phyloP scores from a whole-genome alignment of 768 basidiomycete species.

The Xerocomus potaroensis region DNA sequence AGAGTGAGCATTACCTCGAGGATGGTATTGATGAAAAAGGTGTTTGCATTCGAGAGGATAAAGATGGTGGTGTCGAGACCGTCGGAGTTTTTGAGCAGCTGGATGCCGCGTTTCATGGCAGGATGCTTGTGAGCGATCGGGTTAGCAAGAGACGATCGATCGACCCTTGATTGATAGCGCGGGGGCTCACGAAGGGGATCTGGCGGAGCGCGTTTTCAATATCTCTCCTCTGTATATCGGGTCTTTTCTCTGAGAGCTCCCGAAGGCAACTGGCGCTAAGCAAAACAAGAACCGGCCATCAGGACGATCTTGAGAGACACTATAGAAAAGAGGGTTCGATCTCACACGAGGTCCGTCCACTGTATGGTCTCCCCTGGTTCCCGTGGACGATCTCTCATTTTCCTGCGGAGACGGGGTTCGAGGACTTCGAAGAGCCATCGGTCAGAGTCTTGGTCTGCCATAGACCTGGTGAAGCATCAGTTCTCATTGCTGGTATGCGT shows the following conservation, averaged over 20 bases:
- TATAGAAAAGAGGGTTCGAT: not conserved
- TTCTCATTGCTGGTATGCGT: not conserved
- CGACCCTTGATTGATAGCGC: not conserved
- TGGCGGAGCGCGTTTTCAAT: constrained; percentile 73
- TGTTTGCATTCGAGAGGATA: constrained; percentile 92
- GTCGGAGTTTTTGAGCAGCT: constrained; percentile 58
- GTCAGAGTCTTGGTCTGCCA: constrained; percentile 95
- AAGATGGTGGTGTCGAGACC: constrained; percentile 71
- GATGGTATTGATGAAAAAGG: constrained; percentile 87
- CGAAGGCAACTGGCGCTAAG: constrained; percentile 62
- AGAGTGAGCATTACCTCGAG: constrained; percentile 51
- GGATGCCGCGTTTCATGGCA: constrained; percentile 92
- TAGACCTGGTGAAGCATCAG: constrained; percentile 51
- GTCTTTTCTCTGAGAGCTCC: constrained; percentile 54
- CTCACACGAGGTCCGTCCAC: constrained; percentile 96
- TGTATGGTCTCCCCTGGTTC: constrained; percentile 56
- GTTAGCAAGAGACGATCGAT: not conserved
- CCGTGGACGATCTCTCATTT: constrained; percentile 50
- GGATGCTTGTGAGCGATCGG: constrained; percentile 64
- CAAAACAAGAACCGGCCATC: too few relatives aligned
- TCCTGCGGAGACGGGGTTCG: constrained; percentile 76
- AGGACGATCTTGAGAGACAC: not conserved
- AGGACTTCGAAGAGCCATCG: constrained; percentile 90
- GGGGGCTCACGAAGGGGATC: constrained; percentile 76
- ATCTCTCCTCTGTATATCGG: constrained; percentile 65